Percentiles rank a stretch among this genome's conserved stretches.
Conservation (phyloP, 1,284 basidiomycete genomes). For the Vanrija sp. region DNA sequence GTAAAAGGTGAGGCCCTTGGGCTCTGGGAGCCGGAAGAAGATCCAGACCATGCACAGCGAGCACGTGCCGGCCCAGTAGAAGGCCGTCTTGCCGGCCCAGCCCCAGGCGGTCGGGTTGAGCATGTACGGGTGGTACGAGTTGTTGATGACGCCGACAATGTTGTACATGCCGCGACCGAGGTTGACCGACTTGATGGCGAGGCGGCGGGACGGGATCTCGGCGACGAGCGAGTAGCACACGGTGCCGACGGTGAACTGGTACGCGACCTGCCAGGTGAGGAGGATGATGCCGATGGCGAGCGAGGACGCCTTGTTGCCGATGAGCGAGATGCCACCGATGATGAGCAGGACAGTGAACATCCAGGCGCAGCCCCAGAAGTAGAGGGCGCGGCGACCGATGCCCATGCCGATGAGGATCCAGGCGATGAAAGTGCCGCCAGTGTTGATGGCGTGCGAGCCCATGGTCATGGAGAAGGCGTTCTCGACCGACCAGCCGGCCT, state of each 20-base stretch:
- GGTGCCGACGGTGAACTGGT: constrained; percentile 20
- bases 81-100: constrained; percentile 26
- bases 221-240: constrained; percentile 39
- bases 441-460: constrained; percentile 16
- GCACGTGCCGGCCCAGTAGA: constrained; percentile 23
- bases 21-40: constrained; percentile 46
- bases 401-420: constrained; percentile 37
- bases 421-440: constrained; percentile 36
- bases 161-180: constrained; percentile 49
- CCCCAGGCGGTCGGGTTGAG: constrained; percentile 38
- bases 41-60: constrained; percentile 21
- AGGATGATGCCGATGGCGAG: constrained; percentile 5
- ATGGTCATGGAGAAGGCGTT: constrained; percentile 2
- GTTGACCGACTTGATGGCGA: constrained; percentile 51
- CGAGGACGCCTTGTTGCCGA: not conserved
- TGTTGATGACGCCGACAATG: constrained; percentile 17
- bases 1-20: constrained; percentile 25
- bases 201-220: constrained; percentile 44
- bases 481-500: not conserved
- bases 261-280: constrained; percentile 20
- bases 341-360: constrained; percentile 47
- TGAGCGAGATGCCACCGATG: constrained; percentile 47
- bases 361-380: constrained; percentile 45
- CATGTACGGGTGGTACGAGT: constrained; percentile 25
- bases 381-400: constrained; percentile 48